Evolutionary conservation across 495 filamentous ascomycete genomes (phyloP).

Genomic region (Tuber aestivum): DNA sequence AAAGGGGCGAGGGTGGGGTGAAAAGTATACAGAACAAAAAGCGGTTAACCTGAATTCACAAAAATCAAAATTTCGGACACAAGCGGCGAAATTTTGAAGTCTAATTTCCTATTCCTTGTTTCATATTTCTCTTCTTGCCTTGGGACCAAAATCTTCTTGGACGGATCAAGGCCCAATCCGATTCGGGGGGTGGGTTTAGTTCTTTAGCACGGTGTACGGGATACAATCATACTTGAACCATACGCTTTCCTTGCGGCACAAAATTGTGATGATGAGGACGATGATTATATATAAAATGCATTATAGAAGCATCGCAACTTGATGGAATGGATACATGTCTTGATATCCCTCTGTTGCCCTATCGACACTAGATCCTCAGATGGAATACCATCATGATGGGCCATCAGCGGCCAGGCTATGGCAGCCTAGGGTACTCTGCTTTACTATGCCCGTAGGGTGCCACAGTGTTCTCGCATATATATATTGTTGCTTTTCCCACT

Average conservation of each 20-base stretch:
- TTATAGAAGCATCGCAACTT: background rate
- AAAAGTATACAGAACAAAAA: slow-evolving; percentile 45
- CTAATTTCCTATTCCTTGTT: background rate
- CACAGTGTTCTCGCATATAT: background rate
- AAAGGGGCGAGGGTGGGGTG: slow-evolving; percentile 47
- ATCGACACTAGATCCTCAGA: background rate
- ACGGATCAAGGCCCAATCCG: background rate
- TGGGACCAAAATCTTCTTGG: background rate
- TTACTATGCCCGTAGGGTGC: background rate
- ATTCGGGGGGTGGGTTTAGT: background rate
- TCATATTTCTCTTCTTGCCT: background rate
- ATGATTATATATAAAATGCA: too few relatives aligned
- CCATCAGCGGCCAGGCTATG: background rate
- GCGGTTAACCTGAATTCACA: slow-evolving; percentile 42
- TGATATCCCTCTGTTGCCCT: background rate
- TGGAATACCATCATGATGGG: background rate
- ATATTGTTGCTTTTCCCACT: background rate
- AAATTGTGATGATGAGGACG: background rate
- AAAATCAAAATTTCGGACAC: slow-evolving; percentile 15
- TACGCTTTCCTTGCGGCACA: background rate
- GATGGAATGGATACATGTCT: background rate
- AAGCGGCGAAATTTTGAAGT: background rate
- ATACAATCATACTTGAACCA: background rate
- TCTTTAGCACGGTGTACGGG: slow-evolving; percentile 4
- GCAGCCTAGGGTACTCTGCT: background rate